These are phyloP conservation scores for Diplodia intermedia DNA, from an alignment of 2,329 filamentous ascomycete genomes.

Conservation along the genomic window DNA sequence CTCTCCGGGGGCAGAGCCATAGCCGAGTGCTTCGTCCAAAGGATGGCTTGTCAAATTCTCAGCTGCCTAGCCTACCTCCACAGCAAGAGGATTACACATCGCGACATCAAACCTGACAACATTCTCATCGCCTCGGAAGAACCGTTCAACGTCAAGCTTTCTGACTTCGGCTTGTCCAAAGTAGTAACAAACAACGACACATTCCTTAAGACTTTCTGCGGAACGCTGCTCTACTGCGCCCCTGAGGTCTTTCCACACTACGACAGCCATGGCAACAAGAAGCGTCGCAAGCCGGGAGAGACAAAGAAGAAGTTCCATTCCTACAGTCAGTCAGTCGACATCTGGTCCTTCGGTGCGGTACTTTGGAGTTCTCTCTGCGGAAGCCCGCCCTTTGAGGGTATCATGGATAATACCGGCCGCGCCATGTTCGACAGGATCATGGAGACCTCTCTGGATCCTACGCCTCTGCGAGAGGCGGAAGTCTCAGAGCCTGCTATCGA, in stretches of 20 bases:
- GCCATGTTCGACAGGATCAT: slow-evolving; percentile 88
- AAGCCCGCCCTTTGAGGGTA: slow-evolving; percentile 80
- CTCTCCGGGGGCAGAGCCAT: slow-evolving; percentile 69
- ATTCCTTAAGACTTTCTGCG: slow-evolving; percentile 94
- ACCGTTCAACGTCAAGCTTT: slow-evolving; percentile 85
- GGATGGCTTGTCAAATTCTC: slow-evolving; percentile 77
- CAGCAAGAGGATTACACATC: slow-evolving; percentile 86
- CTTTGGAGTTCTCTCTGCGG: slow-evolving; percentile 85
- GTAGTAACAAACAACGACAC: slow-evolving; percentile 89
- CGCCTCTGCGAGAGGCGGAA: slow-evolving; percentile 63
- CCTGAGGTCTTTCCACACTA: slow-evolving; percentile 94
- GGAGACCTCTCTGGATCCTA: slow-evolving; percentile 72
- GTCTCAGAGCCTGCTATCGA: slow-evolving; percentile 74
- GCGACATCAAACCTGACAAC: slow-evolving; percentile 99
- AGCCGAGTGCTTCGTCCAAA: slow-evolving; percentile 71
- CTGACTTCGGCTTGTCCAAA: slow-evolving; percentile 96
- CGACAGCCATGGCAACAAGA: slow-evolving; percentile 68
- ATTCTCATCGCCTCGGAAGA: slow-evolving; percentile 79
- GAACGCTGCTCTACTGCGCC: slow-evolving; percentile 92
- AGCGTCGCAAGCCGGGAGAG: slow-evolving; percentile 60
- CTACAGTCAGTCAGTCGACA: slow-evolving; percentile 91
- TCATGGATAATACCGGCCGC: slow-evolving; percentile 75
- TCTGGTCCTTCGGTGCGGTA: slow-evolving; percentile 95
- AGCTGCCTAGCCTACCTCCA: slow-evolving; percentile 88
- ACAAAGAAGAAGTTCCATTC: slow-evolving; percentile 58